Evolutionary conservation across 805 yeast genomes (phyloP).

Genomic region (Candida hispaniensis): DNA sequence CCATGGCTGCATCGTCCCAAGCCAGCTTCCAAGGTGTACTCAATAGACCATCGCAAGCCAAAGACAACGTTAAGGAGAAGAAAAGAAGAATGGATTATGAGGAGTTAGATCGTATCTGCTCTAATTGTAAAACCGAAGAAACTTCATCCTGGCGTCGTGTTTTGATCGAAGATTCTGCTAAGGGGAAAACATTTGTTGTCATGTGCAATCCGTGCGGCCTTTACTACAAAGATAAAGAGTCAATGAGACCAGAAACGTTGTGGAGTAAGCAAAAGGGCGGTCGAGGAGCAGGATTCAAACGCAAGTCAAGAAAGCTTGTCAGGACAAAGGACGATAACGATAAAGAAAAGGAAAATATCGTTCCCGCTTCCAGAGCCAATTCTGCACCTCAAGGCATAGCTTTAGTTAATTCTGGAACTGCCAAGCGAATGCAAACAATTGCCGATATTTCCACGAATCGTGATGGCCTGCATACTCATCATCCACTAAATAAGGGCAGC

Average conservation of each 20-base stretch:
- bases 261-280: constrained; percentile 19
- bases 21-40: neutral
- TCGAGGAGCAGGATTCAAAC: too few relatives aligned
- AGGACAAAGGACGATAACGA: too few relatives aligned
- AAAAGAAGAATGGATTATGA: constrained; percentile 20
- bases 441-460: too few relatives aligned
- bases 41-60: constrained; percentile 8
- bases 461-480: too few relatives aligned
- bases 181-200: constrained; percentile 6
- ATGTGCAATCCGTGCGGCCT: constrained; percentile 27
- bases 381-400: too few relatives aligned
- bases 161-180: constrained; percentile 1
- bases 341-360: too few relatives aligned
- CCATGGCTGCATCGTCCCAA: constrained; percentile 2
- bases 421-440: too few relatives aligned
- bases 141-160: constrained; percentile 1
- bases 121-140: constrained; percentile 26
- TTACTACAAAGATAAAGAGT: constrained; percentile 19
- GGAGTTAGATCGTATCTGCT: constrained; percentile 24
- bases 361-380: too few relatives aligned
- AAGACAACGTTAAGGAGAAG: constrained; percentile 11
- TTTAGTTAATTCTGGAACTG: too few relatives aligned
- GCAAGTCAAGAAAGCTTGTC: too few relatives aligned
- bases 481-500: too few relatives aligned
- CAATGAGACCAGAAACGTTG: constrained; percentile 21